Percentiles rank a stretch among this genome's conserved stretches.
phyloP scores from a whole-genome alignment of 2,329 filamentous ascomycete genomes.

The Hypoxylon sp. region DNA sequence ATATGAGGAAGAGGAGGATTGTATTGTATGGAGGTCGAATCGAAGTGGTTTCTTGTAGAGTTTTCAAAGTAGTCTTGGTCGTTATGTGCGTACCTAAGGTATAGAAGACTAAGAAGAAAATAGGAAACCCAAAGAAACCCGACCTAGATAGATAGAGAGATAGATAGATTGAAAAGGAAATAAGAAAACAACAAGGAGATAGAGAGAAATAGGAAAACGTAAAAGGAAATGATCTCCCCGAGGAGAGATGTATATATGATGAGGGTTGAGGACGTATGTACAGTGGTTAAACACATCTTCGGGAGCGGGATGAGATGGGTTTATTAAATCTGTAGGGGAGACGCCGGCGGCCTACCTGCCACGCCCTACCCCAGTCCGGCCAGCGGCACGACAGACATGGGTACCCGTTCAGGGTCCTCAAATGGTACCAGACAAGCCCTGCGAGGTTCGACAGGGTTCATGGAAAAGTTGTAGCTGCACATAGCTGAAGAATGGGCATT shows the following conservation, averaged over 20 bases:
- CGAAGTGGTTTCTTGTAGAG: slow-evolving; percentile 35
- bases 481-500: slow-evolving; percentile 32
- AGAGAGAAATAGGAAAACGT: slow-evolving; percentile 45
- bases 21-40: slow-evolving; percentile 23
- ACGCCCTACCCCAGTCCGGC: slow-evolving; percentile 46
- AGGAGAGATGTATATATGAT: slow-evolving; percentile 48
- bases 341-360: slow-evolving; percentile 31
- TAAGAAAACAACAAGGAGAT: slow-evolving; percentile 43
- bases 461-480: slow-evolving; percentile 13
- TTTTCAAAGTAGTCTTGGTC: slow-evolving; percentile 41
- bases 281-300: slow-evolving; percentile 42
- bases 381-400: slow-evolving; percentile 45
- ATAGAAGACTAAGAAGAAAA: slow-evolving; percentile 44
- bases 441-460: slow-evolving; percentile 28
- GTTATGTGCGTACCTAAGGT: slow-evolving; percentile 33
- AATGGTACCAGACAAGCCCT: slow-evolving; percentile 38
- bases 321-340: slow-evolving; percentile 43
- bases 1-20: slow-evolving; percentile 33
- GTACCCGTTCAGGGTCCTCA: slow-evolving; percentile 41
- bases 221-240: slow-evolving; percentile 51
- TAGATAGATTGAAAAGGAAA: slow-evolving; percentile 44
- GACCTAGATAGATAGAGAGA: slow-evolving; percentile 44
- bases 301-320: slow-evolving; percentile 40
- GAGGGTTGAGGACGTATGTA: slow-evolving; percentile 44
- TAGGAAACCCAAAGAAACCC: slow-evolving; percentile 49